Base-by-base conservation (phyloP, 2,329 filamentous ascomycete genomes). In the Ascochyta viciae-villosae region DNA sequence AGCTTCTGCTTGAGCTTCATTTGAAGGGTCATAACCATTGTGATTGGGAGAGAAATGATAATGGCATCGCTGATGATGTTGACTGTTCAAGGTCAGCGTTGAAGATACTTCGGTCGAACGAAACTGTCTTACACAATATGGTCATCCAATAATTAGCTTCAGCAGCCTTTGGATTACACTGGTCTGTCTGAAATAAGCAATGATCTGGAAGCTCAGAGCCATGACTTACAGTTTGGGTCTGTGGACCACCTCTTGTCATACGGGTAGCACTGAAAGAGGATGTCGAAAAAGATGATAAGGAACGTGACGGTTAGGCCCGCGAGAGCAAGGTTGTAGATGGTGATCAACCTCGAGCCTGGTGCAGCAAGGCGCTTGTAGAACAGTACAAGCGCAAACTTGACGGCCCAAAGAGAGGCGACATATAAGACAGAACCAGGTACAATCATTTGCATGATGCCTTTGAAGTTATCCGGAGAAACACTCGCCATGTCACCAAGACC, bases 281-380 rank as follows among this genome's bases (percentile, higher is more conserved):
- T 77, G 54, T 78, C 60, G 50, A 77, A 76, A 52, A 77, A 75
- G 24, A 78, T 76, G 12, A 68, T 50, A 0, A 68, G 57, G 63
- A 68, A 79, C 0, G 70, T 72, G 1, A 64, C 60, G 0, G 48
- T 62, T 27, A 79, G 46, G 3, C 74, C 57, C 1, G 65, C 72
- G 1, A 78, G 64, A 0, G 74, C 63, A 24, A 74, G 43, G 31
- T 77, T 78, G 64, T 79, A 79, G 0, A 78, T 59, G 5, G 64
- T 63, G 46, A 78, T 72, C 1, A 78, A 51, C 9, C 59, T 71
- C 1, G 76, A 74, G 24, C 74, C 73, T 1, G 68, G 72, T 0
- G 67, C 73, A 2, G 77, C 74, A 16, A 79, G 71, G 33, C 68
- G 70, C 34, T 78, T 79, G 66, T 79, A 79, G 51, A 79, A 78